Evolutionary conservation across 2,329 filamentous ascomycete species (phyloP), one percentile per base, ranked within the genome.

Genomic region (Alternaria postmessia): DNA sequence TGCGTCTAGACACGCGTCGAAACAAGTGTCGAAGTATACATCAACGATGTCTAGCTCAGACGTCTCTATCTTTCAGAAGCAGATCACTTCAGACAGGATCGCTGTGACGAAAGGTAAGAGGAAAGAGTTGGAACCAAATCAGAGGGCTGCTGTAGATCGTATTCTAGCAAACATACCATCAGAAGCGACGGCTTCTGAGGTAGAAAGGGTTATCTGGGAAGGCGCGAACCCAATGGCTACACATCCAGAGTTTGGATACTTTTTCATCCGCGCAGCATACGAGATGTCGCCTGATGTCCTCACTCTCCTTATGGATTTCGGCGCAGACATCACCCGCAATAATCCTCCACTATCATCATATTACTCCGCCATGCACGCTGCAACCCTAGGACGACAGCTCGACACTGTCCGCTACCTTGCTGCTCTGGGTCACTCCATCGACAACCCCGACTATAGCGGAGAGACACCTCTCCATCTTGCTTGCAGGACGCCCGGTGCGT

Each of bases 391-490:
- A 30, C 47, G 63, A 7, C 68, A 69, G 26, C 62, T 75, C 8
- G 62, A 66, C 0, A 76, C 69, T 11, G 63, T 76, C 2, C 63
- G 71, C 46, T 74, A 68, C 46, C 69, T 77, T 11, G 59, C 70
- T 7, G 66, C 68, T 1, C 53, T 70, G 6, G 73, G 73, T 12
- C 64, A 72, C 34, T 66, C 68, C 4, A 71, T 77, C 46, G 72
- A 77, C 47, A 62, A 49, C 5, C 54, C 67, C 7, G 75, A 75
- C 32, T 48, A 52, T 1, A 28, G 60, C n/a, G 74, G 72, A 12
- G 75, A 77, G 51, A 77, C 75, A 16, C 69, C 75, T 2, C 64
- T 77, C 8, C 69, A 76, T 54, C 60, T 73, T n/a, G 75, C 75
- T 7, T 63, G 65, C n/a, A 71, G 62, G 39, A 73, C 70, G 11